Conservation (phyloP, 1,139 yeast species). For the Trichomonascaceae sp. region DNA sequence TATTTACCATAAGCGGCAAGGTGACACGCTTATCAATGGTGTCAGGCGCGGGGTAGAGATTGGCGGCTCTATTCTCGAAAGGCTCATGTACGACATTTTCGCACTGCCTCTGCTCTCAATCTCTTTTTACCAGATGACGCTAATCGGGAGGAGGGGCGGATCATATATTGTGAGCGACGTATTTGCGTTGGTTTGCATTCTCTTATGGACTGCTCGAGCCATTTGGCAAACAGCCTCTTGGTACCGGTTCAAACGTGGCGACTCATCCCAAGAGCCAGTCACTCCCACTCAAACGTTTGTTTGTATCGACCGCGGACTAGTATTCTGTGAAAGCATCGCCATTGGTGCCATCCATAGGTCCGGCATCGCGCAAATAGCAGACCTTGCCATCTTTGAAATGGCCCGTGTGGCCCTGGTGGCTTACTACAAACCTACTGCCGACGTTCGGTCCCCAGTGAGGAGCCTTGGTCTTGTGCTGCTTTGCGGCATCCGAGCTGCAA, state of each 20-base stretch:
- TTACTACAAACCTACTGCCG: conserved; percentile 19
- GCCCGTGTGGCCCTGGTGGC: conserved; percentile 14
- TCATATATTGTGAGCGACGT: conserved; percentile 17
- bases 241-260: conserved; percentile 1
- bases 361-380: conserved; percentile 25
- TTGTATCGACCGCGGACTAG: conserved; percentile 13
- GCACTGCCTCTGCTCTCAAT: conserved; percentile 22
- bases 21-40: neutral
- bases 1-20: neutral
- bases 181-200: conserved; percentile 19
- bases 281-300: conserved; percentile 10
- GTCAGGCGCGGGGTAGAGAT: neutral
- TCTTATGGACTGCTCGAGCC: conserved; percentile 18
- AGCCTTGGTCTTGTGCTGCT: conserved; percentile 15
- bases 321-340: conserved; percentile 21
- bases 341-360: conserved; percentile 25
- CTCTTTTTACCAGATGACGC: conserved; percentile 22
- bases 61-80: conserved; percentile 10
- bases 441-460: conserved; percentile 18
- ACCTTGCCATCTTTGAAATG: conserved; percentile 21
- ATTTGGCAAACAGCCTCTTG: conserved; percentile 5
- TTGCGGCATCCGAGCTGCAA: conserved; percentile 15
- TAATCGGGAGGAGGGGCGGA: conserved; percentile 10
- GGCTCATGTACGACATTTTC: conserved; percentile 17
- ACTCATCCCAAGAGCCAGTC: conserved; percentile 4